Evolutionary conservation across 169 alveolate species (phyloP).

Genomic region (Perkinsus olseni): DNA sequence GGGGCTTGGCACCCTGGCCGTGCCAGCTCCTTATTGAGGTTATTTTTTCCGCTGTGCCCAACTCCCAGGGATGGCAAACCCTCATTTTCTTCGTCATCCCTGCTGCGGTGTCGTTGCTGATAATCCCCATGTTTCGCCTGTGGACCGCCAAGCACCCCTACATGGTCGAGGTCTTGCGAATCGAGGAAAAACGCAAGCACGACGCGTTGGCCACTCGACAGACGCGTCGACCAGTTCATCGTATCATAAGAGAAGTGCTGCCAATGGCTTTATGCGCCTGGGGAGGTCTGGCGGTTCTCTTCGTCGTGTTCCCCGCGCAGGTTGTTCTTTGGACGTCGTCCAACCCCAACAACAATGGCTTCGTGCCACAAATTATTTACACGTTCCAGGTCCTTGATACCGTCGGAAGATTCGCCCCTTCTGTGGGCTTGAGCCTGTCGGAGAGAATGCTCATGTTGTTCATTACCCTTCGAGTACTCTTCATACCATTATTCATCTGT

Average conservation of each 20-base stretch:
- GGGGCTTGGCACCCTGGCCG: not conserved
- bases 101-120: not conserved
- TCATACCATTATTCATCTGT: not conserved
- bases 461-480: not conserved
- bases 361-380: not conserved
- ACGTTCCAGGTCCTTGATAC: not conserved
- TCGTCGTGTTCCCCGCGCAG: not conserved
- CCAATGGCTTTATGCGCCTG: not conserved
- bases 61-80: not conserved
- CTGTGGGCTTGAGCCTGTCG: not conserved
- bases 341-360: not conserved
- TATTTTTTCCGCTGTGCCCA: not conserved
- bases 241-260: not conserved
- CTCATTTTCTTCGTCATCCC: not conserved
- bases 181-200: not conserved
- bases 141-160: not conserved
- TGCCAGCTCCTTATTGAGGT: not conserved
- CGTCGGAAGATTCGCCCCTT: not conserved
- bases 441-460: not conserved
- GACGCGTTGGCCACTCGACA: not conserved
- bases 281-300: not conserved
- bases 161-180: not conserved
- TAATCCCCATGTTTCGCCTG: not conserved
- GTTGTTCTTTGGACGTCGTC: not conserved
- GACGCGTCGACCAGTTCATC: not conserved